Conservation (phyloP, 805 yeast species). For the Pichia eremophila region DNA sequence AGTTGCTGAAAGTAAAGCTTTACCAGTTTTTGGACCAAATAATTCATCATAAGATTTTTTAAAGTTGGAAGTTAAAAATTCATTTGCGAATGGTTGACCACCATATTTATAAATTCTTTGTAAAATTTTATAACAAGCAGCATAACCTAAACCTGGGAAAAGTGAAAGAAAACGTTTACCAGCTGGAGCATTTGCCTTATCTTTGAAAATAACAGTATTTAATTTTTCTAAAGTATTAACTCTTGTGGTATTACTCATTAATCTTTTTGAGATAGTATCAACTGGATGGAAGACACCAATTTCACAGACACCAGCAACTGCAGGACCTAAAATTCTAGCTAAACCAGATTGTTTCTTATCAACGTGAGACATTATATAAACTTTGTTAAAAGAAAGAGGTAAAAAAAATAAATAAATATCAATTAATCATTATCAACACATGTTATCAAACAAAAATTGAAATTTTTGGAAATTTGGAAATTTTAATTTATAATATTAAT, state of each 20-base stretch:
- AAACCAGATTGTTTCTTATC: constrained; percentile 82
- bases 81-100: constrained; percentile 98
- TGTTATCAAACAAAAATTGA: too few species aligned
- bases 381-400: not conserved
- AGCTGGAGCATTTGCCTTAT: constrained; percentile 63
- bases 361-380: constrained; percentile 17
- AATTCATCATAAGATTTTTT: constrained; percentile 56
- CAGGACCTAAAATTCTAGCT: constrained; percentile 95
- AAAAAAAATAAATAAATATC: not conserved
- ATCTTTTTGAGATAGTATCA: constrained; percentile 94
- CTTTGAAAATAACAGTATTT: constrained; percentile 80
- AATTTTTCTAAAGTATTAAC: constrained; percentile 56
- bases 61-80: constrained; percentile 71
- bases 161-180: constrained; percentile 68
- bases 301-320: constrained; percentile 95
- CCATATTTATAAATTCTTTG: constrained; percentile 99
- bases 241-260: constrained; percentile 72
- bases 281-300: constrained; percentile 97
- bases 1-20: constrained; percentile 93
- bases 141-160: constrained; percentile 97
- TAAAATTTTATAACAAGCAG: constrained; percentile 91
- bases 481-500: too few species aligned
- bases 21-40: constrained; percentile 92
- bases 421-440: too few species aligned
- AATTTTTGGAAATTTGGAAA: too few species aligned